Evolutionary conservation across 305 asterid genomes (phyloP), one percentile per base, ranked within the genome.

Genomic region (Fraxinus latifolia): DNA sequence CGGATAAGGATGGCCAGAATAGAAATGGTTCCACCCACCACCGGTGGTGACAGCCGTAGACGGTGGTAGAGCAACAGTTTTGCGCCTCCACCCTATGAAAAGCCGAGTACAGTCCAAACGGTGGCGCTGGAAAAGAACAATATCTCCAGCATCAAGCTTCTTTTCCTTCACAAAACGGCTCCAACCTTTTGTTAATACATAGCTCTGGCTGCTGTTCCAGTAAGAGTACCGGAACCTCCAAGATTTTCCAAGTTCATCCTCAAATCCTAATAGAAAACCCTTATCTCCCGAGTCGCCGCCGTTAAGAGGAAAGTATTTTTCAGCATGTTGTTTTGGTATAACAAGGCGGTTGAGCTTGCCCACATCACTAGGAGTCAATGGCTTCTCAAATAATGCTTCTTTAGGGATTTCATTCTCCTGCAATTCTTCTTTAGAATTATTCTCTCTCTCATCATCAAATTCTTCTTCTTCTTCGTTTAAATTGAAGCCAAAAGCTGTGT

Each of bases 41-140:
- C 77, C 71, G 37, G 67, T 77, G 12, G 67, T 75, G 37, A 8
- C 76, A 32, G 32, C 68, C n/a, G 50, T 36, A 36, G 81, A 60
- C 2, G 53, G 21, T 21, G 75, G 77, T 47, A 50, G 87, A 4
- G 84, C 12, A 5, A 1, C 71, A 23, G 2, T 80, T 0, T 90
- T 85, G 78, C 90, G 82, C 79, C 93, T 79, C 91, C 93, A 91
- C 0, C 90, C 94, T 5, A 91, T 91, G 85, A 89, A 91, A 55
- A 89, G 74, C 44, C 90, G 85, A 23, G 78, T 87, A n/a, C 79
- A n/a, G 31, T 88, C 88, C 71, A 70, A 25, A 32, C 86, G 86
- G 90, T 87, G 88, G 75, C 92, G 90, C 0, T 86, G 68, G 37
- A 91, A 91, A 65, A 83, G 60, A 2, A 91, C 94, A 0, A 84